Conservation (phyloP, 2,329 filamentous ascomycete species). For the Ceratocystis harringtonii region DNA sequence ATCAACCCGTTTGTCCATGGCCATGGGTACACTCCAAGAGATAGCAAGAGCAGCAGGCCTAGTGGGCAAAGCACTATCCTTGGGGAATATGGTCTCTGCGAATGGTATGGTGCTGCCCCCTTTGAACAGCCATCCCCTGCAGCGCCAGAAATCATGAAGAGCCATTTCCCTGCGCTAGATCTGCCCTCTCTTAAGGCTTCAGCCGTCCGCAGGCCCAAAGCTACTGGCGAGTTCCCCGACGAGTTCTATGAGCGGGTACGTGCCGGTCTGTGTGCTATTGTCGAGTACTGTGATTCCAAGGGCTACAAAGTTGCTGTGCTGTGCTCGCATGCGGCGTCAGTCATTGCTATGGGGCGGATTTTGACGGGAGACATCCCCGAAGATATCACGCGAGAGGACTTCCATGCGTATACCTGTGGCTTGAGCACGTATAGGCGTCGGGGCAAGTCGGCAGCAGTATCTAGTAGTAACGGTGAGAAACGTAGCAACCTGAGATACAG, state of each 20-base stretch:
- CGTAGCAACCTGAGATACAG: background rate
- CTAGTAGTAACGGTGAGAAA: background rate
- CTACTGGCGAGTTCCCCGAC: slow-evolving; percentile 61
- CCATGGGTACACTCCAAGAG: slow-evolving; percentile 24
- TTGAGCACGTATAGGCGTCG: slow-evolving; percentile 45
- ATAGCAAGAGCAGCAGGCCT: slow-evolving; percentile 18
- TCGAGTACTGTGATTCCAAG: slow-evolving; percentile 56
- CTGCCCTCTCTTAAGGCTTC: slow-evolving; percentile 45
- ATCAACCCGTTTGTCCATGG: slow-evolving; percentile 52
- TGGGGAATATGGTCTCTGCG: slow-evolving; percentile 48
- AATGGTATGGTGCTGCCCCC: slow-evolving; percentile 81
- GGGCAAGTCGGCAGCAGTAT: too few species aligned
- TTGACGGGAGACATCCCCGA: slow-evolving; percentile 67
- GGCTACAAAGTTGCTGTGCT: slow-evolving; percentile 58
- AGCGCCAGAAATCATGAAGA: slow-evolving; percentile 42
- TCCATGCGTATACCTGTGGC: slow-evolving; percentile 70
- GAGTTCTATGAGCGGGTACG: slow-evolving; percentile 70
- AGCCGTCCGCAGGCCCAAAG: slow-evolving; percentile 36
- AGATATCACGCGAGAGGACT: slow-evolving; percentile 60
- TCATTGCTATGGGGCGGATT: slow-evolving; percentile 73
- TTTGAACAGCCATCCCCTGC: slow-evolving; percentile 78
- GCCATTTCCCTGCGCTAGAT: slow-evolving; percentile 52
- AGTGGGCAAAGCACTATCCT: slow-evolving; percentile 29
- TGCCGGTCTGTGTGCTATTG: slow-evolving; percentile 51
- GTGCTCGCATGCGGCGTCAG: slow-evolving; percentile 76